A percentile compares a stretch with the other conserved stretches of the same genome.
Conservation (phyloP, 345 rosid species). For the Acer saccharum region DNA sequence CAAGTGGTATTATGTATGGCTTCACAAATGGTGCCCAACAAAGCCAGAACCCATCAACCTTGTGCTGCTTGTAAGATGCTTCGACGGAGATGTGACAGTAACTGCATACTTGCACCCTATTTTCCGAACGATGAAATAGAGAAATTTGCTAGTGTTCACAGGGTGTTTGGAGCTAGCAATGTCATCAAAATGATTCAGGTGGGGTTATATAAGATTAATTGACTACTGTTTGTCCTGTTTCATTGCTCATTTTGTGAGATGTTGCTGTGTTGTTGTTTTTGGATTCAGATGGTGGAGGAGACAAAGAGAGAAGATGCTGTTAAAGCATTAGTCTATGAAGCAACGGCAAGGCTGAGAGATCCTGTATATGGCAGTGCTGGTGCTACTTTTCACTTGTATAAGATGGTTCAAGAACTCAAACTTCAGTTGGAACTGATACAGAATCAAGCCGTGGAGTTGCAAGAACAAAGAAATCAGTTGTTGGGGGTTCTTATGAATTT, state of each 20-base stretch:
- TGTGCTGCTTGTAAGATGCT: conserved; percentile 37
- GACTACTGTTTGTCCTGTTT: not conserved
- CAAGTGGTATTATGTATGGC: conserved; percentile 17
- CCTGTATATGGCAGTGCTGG: conserved; percentile 36
- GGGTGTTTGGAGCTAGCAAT: conserved; percentile 47
- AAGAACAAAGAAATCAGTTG: conserved; percentile 28
- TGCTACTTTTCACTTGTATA: conserved; percentile 29
- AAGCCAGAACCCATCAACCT: conserved; percentile 26
- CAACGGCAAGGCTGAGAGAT: conserved; percentile 39
- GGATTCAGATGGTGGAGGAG: conserved; percentile 37
- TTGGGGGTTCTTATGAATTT: conserved; percentile 22
- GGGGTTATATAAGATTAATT: too few relatives aligned
- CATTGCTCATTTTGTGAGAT: not conserved
- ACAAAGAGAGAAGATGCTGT: conserved; percentile 37
- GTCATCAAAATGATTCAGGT: conserved; percentile 47
- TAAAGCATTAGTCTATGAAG: conserved; percentile 36
- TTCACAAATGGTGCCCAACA: conserved; percentile 19
- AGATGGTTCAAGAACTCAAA: conserved; percentile 31
- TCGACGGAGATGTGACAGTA: conserved; percentile 33
- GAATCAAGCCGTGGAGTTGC: conserved; percentile 16
- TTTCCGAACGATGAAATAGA: conserved; percentile 32
- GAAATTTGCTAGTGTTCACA: conserved; percentile 36
- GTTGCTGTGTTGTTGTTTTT: not conserved
- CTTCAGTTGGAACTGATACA: conserved; percentile 15
- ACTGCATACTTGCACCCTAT: conserved; percentile 34